These are phyloP conservation scores for Lineolata rhizophorae DNA, from an alignment of 495 filamentous ascomycete species.

Conservation along the genomic window DNA sequence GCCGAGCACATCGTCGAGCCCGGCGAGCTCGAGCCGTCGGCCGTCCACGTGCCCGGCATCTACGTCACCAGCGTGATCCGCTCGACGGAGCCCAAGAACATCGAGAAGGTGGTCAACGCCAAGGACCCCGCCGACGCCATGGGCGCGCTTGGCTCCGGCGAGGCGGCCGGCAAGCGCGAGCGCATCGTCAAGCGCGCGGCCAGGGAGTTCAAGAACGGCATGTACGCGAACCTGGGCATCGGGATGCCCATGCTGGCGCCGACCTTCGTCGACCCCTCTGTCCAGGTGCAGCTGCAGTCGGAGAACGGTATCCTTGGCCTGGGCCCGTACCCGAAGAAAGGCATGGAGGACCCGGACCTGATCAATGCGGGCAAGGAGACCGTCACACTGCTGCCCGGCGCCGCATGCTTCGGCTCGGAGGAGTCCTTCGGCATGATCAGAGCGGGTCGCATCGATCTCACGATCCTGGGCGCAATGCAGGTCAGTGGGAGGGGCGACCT, in stretches of 20 bases:
- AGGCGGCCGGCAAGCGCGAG: conserved; percentile 23
- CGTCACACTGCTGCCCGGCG: conserved; percentile 32
- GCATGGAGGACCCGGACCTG: conserved; percentile 32
- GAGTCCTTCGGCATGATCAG: conserved; percentile 42
- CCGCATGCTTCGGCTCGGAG: conserved; percentile 32
- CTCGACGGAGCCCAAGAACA: conserved; percentile 27
- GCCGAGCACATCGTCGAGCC: conserved; percentile 44
- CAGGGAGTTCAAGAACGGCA: conserved; percentile 39
- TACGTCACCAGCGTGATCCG: conserved; percentile 42
- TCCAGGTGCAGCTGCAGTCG: conserved; percentile 28
- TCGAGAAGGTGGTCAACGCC: conserved; percentile 32
- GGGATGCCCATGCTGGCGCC: conserved; percentile 38
- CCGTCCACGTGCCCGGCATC: conserved; percentile 39
- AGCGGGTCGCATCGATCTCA: conserved; percentile 35
- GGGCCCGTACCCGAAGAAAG: conserved; percentile 34
- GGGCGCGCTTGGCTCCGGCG: conserved; percentile 11
- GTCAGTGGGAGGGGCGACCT: conserved; percentile 34
- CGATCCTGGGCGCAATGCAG: conserved; percentile 37
- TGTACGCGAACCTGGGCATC: conserved; percentile 45
- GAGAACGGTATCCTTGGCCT: conserved; percentile 41
- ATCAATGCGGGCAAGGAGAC: conserved; percentile 44
- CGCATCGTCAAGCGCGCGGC: conserved; percentile 37
- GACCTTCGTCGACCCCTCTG: conserved; percentile 26
- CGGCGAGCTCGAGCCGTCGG: conserved; percentile 32
- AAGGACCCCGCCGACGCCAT: conserved; percentile 12